phyloP scores from a whole-genome alignment of 768 basidiomycete genomes.

The Kwoniella newhampshirensis region DNA sequence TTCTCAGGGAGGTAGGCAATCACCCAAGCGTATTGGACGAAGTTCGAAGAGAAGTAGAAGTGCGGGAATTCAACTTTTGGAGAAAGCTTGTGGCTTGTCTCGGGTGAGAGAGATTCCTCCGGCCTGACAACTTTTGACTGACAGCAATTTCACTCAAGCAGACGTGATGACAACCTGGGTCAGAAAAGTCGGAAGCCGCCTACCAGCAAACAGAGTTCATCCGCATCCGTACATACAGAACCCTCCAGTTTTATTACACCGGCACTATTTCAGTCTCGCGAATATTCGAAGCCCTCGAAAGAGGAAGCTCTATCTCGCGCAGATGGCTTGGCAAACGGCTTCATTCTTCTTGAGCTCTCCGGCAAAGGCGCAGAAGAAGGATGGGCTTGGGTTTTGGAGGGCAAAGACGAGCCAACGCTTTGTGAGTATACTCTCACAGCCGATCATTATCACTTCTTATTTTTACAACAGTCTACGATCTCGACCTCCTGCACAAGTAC shows the following conservation, averaged over 20 bases:
- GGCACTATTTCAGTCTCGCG: conserved; percentile 55
- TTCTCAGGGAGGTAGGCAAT: conserved; percentile 37
- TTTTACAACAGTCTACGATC: conserved; percentile 60
- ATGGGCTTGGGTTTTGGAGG: conserved; percentile 77
- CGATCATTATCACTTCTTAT: conserved; percentile 7
- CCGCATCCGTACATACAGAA: conserved; percentile 51
- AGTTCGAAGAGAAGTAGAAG: conserved; percentile 40
- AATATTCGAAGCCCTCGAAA: conserved; percentile 51
- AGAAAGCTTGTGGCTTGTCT: conserved; percentile 28
- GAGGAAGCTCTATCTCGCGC: conserved; percentile 62
- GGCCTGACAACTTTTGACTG: background rate
- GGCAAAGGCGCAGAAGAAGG: conserved; percentile 67
- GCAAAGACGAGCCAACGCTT: conserved; percentile 65
- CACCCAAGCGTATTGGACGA: conserved; percentile 37
- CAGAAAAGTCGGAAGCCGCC: conserved; percentile 27
- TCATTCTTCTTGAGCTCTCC: conserved; percentile 66
- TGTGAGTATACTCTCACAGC: conserved; percentile 57
- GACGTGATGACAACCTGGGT: background rate
- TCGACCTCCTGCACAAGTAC: conserved; percentile 62
- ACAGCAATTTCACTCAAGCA: background rate
- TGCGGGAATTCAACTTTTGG: conserved; percentile 45
- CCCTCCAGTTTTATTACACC: conserved; percentile 8
- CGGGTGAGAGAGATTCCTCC: conserved; percentile 18
- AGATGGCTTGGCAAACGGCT: conserved; percentile 70
- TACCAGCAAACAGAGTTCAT: conserved; percentile 45